Percentiles rank a stretch among this genome's conserved stretches.
Conservation (phyloP, 257 asterid species). For the Vinca minor region DNA sequence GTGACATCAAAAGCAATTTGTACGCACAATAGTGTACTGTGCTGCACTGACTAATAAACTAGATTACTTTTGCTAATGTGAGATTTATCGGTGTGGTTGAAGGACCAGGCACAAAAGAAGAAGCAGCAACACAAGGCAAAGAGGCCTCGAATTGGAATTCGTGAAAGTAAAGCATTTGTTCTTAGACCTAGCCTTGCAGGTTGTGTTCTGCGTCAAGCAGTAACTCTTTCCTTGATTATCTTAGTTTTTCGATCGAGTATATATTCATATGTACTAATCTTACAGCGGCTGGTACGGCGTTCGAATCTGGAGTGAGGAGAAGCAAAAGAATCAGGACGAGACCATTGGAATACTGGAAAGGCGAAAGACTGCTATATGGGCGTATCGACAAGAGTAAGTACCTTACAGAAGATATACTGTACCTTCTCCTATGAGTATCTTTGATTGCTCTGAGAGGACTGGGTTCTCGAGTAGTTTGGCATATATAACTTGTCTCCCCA, state of each 20-base stretch:
- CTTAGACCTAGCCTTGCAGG: conserved; percentile 80
- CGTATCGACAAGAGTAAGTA: conserved; percentile 62
- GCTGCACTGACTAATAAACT: background rate
- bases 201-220: conserved; percentile 22
- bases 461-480: background rate
- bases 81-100: background rate
- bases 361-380: conserved; percentile 70
- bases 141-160: conserved; percentile 13
- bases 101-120: conserved; percentile 3
- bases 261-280: conserved; percentile 15
- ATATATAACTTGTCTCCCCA: background rate
- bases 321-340: conserved; percentile 79
- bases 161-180: conserved; percentile 22
- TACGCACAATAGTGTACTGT: background rate
- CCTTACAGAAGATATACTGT: background rate
- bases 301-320: conserved; percentile 69
- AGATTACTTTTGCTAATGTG: background rate
- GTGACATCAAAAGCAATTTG: background rate
- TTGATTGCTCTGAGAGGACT: background rate
- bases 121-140: conserved; percentile 19
- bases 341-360: conserved; percentile 89
- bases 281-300: conserved; percentile 70
- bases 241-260: background rate
- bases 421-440: background rate
- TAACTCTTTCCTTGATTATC: conserved; percentile 3